Percentiles rank a stretch among this genome's conserved stretches.
Conservation (phyloP, 768 basidiomycete genomes). For the Tricholoma terreum region DNA sequence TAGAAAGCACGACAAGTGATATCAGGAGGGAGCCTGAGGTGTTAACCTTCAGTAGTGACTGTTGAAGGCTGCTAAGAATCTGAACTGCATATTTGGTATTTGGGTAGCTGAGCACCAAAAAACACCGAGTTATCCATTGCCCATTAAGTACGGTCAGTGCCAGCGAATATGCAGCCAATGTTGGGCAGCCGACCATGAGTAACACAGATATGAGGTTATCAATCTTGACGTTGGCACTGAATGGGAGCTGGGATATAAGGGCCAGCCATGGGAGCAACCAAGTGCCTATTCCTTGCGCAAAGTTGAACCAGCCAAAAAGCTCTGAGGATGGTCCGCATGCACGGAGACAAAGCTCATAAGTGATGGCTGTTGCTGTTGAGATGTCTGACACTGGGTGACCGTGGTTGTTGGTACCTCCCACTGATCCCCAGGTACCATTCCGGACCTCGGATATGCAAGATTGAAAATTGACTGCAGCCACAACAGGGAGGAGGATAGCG, state of each 20-base stretch:
- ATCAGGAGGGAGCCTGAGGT: slow-evolving; percentile 33
- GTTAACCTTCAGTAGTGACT: too few relatives aligned
- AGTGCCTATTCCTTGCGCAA: slow-evolving; percentile 37
- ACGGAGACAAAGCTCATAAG: slow-evolving; percentile 28
- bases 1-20: slow-evolving; percentile 38
- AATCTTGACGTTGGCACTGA: slow-evolving; percentile 29
- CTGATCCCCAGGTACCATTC: slow-evolving; percentile 10
- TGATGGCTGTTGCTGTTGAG: slow-evolving; percentile 24
- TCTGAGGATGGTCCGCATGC: slow-evolving; percentile 22
- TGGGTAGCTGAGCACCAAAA: slow-evolving; percentile 26
- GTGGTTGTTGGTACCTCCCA: slow-evolving; percentile 23
- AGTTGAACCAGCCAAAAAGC: slow-evolving; percentile 29
- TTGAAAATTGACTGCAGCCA: neutral
- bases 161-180: slow-evolving; percentile 44
- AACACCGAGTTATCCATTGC: slow-evolving; percentile 39
- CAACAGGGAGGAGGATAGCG: too few relatives aligned
- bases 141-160: too few relatives aligned
- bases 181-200: slow-evolving; percentile 42
- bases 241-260: too few relatives aligned
- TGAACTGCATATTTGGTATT: slow-evolving; percentile 28
- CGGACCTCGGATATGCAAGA: slow-evolving; percentile 20
- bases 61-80: slow-evolving; percentile 39
- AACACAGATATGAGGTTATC: slow-evolving; percentile 42
- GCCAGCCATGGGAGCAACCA: slow-evolving; percentile 51
- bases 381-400: slow-evolving; percentile 21